phyloP scores from a whole-genome alignment of 805 yeast genomes.

The Saccharomycopsis oosterbeekiorum region DNA sequence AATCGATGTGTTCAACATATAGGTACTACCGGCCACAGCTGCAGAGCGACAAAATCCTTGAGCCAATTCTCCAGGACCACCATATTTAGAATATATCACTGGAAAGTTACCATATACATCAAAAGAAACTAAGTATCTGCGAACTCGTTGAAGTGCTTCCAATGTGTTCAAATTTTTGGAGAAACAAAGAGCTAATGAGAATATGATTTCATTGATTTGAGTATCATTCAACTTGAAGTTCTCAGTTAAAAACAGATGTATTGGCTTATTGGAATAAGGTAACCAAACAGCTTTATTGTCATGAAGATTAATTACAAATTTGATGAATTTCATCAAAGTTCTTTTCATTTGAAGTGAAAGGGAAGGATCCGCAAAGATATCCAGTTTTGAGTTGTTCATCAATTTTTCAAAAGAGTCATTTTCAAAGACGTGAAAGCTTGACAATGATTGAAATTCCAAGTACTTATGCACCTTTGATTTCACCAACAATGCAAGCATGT shows the following conservation, averaged over 20 bases:
- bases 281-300: constrained; percentile 46
- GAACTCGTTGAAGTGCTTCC: constrained; percentile 70
- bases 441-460: constrained; percentile 82
- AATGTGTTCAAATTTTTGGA: constrained; percentile 52
- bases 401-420: constrained; percentile 83
- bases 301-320: constrained; percentile 72
- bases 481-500: constrained; percentile 64
- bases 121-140: constrained; percentile 72
- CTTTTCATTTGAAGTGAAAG: constrained; percentile 70
- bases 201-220: constrained; percentile 75
- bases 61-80: constrained; percentile 91
- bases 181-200: constrained; percentile 74
- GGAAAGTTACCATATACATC: constrained; percentile 95
- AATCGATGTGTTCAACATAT: constrained; percentile 66
- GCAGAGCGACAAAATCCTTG: constrained; percentile 98
- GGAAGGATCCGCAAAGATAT: constrained; percentile 82
- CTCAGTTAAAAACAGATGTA: constrained; percentile 47
- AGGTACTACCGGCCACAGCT: constrained; percentile 95
- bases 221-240: constrained; percentile 63
- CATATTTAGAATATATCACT: constrained; percentile 82
- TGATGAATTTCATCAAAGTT: constrained; percentile 80
- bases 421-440: constrained; percentile 89
- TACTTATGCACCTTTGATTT: constrained; percentile 85
- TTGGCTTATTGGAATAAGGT: constrained; percentile 44
- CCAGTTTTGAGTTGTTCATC: constrained; percentile 71